Evolutionary conservation across 805 yeast species (phyloP).

Genomic region (Pichia scutulata): DNA sequence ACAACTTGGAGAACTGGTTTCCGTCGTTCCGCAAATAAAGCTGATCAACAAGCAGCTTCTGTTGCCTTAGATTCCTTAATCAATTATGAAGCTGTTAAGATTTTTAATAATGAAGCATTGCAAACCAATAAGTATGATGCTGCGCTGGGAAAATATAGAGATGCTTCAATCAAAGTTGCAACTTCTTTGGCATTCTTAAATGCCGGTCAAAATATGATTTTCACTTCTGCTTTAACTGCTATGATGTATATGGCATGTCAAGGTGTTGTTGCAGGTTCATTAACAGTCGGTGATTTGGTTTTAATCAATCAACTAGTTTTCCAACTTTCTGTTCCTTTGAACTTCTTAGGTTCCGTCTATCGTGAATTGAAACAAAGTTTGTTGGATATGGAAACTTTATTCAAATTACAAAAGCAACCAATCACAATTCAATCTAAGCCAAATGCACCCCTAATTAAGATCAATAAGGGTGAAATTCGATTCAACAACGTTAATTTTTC

Average conservation of each 20-base stretch:
- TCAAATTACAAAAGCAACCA: conserved; percentile 72
- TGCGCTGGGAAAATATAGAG: conserved; percentile 67
- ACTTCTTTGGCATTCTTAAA: conserved; percentile 74
- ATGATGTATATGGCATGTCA: conserved; percentile 98
- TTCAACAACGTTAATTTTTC: conserved; percentile 93
- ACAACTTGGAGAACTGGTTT: conserved; percentile 96
- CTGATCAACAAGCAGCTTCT: conserved; percentile 93
- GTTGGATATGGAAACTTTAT: conserved; percentile 92
- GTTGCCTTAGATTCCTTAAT: conserved; percentile 91
- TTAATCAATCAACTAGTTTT: conserved; percentile 92
- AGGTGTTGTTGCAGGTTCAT: conserved; percentile 75
- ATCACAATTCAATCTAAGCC: conserved; percentile 57
- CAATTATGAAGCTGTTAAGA: conserved; percentile 90
- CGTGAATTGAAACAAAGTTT: conserved; percentile 89
- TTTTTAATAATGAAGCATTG: conserved; percentile 81
- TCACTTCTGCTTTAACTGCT: conserved; percentile 82
- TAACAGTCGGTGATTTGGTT: conserved; percentile 93
- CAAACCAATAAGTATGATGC: conserved; percentile 75
- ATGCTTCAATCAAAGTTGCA: conserved; percentile 71
- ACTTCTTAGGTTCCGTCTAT: conserved; percentile 91
- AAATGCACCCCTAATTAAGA: conserved; percentile 51
- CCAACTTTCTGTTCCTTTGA: conserved; percentile 90
- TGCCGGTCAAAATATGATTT: conserved; percentile 72
- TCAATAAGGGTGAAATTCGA: conserved; percentile 66
- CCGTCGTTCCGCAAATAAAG: conserved; percentile 81